Evolutionary conservation across 2,329 filamentous ascomycete genomes (phyloP), one percentile per base, ranked within the genome.

Genomic region (Trichophyton rubrum): DNA sequence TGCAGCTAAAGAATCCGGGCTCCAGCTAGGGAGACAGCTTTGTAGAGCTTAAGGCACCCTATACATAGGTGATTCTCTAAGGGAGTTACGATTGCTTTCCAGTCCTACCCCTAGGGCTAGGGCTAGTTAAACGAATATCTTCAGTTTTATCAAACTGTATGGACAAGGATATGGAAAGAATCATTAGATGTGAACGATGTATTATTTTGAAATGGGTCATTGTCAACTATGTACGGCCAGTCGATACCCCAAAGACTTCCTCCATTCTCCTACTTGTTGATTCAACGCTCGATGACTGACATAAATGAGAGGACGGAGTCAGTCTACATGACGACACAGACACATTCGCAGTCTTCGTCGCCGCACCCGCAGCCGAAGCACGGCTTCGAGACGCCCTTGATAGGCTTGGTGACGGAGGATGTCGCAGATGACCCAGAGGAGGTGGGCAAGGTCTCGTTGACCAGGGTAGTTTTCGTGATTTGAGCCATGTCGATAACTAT

Each of bases 351-450:
- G 41, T 73, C 72, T 56, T 73, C 72, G 62, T 72, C 73, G 5
- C 73, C 72, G 33, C 73, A 75, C 51, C 73, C 73, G 58, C 73
- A 75, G 2, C 73, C 72, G 59, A 75, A 75, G 56, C 73, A 75
- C 7, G 73, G 73, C 62, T 74, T 75, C 7, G 71, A 70, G 3
- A 71, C 69, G 1, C 67, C 62, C 62, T 75, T 73, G 64, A 75
- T 72, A 15, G 73, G 72, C 59, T 72, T 73, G 53, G 67, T 70
- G 58, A 75, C 67, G 0, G 71, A 71, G 17, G 71, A 64, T 13
- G 64, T 66, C 13, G 69, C 69, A 20, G 72, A 67, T 30, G 66
- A 70, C 59, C 68, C 64, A 11, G 68, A 69, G n/a, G 71, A 70
- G 2, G 64, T 64, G 5, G 72, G 72, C 20, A 74, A 69, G 33